These are phyloP conservation scores for Capsicum rhomboideum DNA, from an alignment of 257 asterid species.

Conservation along the genomic window DNA sequence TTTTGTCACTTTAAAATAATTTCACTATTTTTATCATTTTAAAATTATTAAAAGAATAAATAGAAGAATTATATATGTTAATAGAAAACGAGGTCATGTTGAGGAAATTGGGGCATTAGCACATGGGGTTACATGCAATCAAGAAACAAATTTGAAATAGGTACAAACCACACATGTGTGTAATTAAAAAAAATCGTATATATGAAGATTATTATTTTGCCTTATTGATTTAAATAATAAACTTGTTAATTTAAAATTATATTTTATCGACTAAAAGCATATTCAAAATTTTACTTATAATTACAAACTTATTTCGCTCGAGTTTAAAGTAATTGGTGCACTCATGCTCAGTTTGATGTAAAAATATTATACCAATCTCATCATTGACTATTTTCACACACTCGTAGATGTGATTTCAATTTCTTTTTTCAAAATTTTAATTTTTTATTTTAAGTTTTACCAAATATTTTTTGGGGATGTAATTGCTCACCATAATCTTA, in stretches of 20 bases:
- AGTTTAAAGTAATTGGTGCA: background rate
- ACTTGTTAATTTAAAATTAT: background rate
- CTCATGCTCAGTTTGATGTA: background rate
- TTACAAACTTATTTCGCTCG: background rate
- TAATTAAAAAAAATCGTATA: background rate
- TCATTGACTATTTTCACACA: background rate
- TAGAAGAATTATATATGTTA: background rate
- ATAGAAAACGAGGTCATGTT: slow-evolving; percentile 1
- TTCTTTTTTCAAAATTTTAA: background rate
- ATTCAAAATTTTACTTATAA: background rate
- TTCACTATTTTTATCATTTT: background rate
- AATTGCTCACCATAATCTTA: background rate
- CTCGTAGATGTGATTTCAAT: background rate
- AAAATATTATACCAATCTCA: background rate
- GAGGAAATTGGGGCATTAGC: background rate
- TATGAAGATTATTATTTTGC: background rate
- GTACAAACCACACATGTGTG: background rate
- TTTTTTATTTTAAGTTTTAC: background rate
- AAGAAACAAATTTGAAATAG: background rate
- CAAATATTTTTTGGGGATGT: background rate
- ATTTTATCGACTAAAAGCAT: background rate
- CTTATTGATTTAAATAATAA: background rate
- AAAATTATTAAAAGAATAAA: background rate
- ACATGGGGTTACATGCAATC: slow-evolving; percentile 6
- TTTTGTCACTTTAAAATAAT: background rate